Conservation (phyloP, 768 basidiomycete species). For the Boletus rufocinnamomeus region DNA sequence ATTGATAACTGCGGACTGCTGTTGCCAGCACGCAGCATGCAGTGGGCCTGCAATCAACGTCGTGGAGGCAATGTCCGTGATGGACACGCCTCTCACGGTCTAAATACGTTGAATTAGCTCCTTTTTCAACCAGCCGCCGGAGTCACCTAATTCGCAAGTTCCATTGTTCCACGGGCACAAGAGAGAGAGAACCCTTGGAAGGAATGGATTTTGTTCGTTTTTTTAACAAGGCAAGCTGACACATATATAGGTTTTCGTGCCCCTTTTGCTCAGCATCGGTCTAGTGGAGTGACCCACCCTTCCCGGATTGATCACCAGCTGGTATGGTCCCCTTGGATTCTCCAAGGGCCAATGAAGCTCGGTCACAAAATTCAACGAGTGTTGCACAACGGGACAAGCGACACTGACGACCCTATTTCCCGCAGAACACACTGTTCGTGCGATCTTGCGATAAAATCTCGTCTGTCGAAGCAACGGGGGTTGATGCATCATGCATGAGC, state of each 20-base stretch:
- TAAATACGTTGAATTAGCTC: slow-evolving; percentile 24
- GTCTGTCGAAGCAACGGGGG: not conserved
- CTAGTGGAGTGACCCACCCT: not conserved
- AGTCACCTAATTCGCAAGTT: not conserved
- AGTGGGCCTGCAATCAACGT: slow-evolving; percentile 21
- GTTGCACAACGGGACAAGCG: not conserved
- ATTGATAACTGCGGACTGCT: slow-evolving; percentile 21
- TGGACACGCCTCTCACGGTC: slow-evolving; percentile 28
- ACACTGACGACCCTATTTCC: not conserved
- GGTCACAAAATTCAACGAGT: not conserved
- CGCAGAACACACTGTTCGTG: not conserved
- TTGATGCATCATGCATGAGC: not conserved
- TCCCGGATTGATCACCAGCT: slow-evolving; percentile 9
- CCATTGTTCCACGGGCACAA: not conserved
- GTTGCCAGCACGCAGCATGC: slow-evolving; percentile 26
- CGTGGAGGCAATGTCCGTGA: slow-evolving; percentile 25
- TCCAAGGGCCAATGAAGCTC: not conserved
- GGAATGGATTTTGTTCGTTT: not conserved
- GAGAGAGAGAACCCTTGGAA: not conserved
- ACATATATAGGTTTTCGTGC: not conserved
- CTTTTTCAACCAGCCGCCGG: slow-evolving; percentile 2
- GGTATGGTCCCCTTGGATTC: slow-evolving; percentile 3
- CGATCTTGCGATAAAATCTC: not conserved
- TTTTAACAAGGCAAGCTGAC: not conserved
- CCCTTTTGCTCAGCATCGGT: not conserved